Percentiles rank a stretch among this genome's conserved stretches.
Evolutionary conservation across 768 basidiomycete species (phyloP).

Genomic region (Ramaria sp.): DNA sequence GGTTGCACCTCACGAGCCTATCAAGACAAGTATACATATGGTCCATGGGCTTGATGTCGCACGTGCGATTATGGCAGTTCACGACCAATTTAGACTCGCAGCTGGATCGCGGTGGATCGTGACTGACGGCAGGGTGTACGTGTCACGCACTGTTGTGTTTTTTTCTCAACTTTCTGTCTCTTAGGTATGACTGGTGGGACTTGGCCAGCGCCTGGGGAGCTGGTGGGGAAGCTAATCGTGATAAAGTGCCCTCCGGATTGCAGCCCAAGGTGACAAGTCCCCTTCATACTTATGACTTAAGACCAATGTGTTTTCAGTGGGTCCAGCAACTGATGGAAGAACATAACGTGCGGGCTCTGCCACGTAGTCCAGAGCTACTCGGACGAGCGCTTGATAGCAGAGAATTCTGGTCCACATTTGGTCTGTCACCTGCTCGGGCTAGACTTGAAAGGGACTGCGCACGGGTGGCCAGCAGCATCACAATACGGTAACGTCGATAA

Average conservation of each 20-base stretch:
- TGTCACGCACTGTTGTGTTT: not conserved
- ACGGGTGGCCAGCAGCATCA: not conserved
- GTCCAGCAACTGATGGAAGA: constrained; percentile 51
- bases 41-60: constrained; percentile 54
- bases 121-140: constrained; percentile 36
- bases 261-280: constrained; percentile 20
- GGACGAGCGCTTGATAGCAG: constrained; percentile 48
- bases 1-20: not conserved
- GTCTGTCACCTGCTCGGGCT: constrained; percentile 12
- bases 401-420: constrained; percentile 41
- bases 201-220: constrained; percentile 45
- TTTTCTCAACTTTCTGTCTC: not conserved
- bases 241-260: constrained; percentile 20
- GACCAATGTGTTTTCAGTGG: constrained; percentile 24
- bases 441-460: not conserved
- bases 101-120: constrained; percentile 45
- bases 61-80: constrained; percentile 49
- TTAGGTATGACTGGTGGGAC: constrained; percentile 57
- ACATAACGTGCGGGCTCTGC: constrained; percentile 35
- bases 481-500: not conserved
- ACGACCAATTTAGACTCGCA: constrained; percentile 31
- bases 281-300: not conserved
- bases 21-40: constrained; percentile 47
- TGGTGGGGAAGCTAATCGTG: constrained; percentile 14
- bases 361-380: constrained; percentile 36